Percentiles rank a stretch among this genome's conserved stretches.
phyloP scores from a whole-genome alignment of 2,329 filamentous ascomycete genomes.

The Botrytis galanthina region DNA sequence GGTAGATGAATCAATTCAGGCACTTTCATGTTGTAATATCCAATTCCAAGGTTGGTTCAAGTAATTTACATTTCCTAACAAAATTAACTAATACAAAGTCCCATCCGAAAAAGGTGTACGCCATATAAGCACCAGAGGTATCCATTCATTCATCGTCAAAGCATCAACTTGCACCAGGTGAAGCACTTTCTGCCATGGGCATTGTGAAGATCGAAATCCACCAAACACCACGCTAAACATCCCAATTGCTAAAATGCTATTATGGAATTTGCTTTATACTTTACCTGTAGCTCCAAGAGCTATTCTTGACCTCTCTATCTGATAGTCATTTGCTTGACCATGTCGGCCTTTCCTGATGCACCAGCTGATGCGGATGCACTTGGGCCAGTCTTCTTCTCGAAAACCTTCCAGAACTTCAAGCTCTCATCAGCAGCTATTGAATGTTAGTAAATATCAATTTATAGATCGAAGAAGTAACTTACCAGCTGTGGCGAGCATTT shows the following conservation, averaged over 20 bases:
- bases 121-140: constrained; percentile 12
- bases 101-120: constrained; percentile 18
- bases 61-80: constrained; percentile 3
- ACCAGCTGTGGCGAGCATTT: constrained; percentile 94
- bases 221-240: constrained; percentile 53
- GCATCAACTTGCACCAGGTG: constrained; percentile 40
- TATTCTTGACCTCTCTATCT: constrained; percentile 52
- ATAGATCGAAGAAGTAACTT: constrained; percentile 39
- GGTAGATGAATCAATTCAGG: neutral
- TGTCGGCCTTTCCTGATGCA: constrained; percentile 74
- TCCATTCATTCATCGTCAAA: constrained; percentile 35
- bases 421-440: constrained; percentile 81
- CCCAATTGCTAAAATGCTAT: constrained; percentile 46
- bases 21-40: neutral
- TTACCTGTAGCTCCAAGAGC: constrained; percentile 35
- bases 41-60: neutral
- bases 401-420: constrained; percentile 99
- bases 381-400: constrained; percentile 92
- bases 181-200: constrained; percentile 51
- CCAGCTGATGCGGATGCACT: constrained; percentile 63
- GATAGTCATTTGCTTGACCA: constrained; percentile 95
- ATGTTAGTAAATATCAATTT: constrained; percentile 35
- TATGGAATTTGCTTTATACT: constrained; percentile 38
- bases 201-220: constrained; percentile 42
- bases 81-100: constrained; percentile 12